Percentiles rank a stretch among this genome's conserved stretches.
phyloP scores from a whole-genome alignment of 2,329 filamentous ascomycete genomes.

The Sclerotinia borealis region DNA sequence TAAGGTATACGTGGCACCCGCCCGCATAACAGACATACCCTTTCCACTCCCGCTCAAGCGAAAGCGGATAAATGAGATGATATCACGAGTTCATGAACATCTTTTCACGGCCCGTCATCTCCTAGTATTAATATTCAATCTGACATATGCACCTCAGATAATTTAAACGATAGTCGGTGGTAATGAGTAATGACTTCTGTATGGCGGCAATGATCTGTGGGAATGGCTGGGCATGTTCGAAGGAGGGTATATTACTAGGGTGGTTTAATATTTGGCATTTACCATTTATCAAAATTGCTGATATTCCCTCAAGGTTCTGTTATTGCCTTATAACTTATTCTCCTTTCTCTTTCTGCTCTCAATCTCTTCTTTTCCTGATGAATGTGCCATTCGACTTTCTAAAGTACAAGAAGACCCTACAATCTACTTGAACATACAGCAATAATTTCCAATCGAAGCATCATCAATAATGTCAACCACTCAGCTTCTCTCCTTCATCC shows the following conservation, averaged over 20 bases:
- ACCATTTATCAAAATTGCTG: neutral
- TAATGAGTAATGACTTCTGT: neutral
- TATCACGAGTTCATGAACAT: conserved; percentile 7
- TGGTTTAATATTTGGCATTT: neutral
- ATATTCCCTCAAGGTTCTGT: neutral
- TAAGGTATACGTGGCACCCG: conserved; percentile 1
- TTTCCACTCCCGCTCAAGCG: conserved; percentile 2
- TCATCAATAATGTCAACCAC: neutral
- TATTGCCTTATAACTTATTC: neutral
- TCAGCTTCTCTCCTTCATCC: neutral
- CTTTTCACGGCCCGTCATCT: conserved; percentile 7
- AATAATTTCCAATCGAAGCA: neutral
- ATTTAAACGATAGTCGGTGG: neutral
- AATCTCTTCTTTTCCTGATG: neutral
- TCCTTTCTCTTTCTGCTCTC: no score
- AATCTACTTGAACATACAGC: neutral
- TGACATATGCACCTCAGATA: neutral
- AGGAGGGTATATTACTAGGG: neutral
- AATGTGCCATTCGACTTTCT: neutral
- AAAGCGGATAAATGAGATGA: neutral
- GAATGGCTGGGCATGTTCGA: neutral
- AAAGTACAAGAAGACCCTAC: neutral
- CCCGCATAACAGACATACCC: neutral
- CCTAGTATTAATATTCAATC: conserved; percentile 2
- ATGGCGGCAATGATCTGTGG: neutral